Evolutionary conservation across 1,284 basidiomycete genomes (phyloP), one percentile per base, ranked within the genome.

Genomic region (Cryptococcus jaspeensis): DNA sequence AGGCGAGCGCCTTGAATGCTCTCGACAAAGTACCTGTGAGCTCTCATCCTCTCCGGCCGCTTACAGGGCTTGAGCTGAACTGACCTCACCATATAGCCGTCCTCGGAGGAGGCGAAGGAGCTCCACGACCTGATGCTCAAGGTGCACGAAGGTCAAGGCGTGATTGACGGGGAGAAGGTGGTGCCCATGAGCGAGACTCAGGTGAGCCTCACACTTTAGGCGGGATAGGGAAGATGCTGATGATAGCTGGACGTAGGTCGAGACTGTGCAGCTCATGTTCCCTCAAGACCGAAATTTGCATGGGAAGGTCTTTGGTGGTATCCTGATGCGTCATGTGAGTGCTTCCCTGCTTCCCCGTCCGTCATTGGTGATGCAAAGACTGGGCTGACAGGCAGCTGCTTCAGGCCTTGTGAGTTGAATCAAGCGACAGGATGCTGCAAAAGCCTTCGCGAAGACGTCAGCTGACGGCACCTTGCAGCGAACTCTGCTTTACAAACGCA

Each of bases 261-360:
- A 62, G 51, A 67, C 47, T 53, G 72, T 60, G 23, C 65, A 67
- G 50, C 78, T 90, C 51, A 90, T 90, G 87, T 90, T 90, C 70
- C 89, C 89, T 0, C 89, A 90, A 78, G 88, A 90, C 70, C 81
- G 89, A 67, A 91, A 92, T 68, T 81, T 90, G 2, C 89, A 91
- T 71, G 86, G 87, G 63, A 90, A 90, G 71, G 82, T 90, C 9
- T 90, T 91, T 67, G 88, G 88, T 79, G 84, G 84, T 73, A 73
- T 82, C 61, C 69, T 85, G 42, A 84, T 85, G 83, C 78, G 87
- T 22, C 78, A 88, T 45, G 87, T 85, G 62, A 63, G 69, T 60
- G 2, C 25, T 42, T 50, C 3, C 39, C n/a, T 12, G 39, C 43
- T 46, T 46, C 16, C 15, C 36, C 47, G 7, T 46, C 8, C 13